phyloP scores from a whole-genome alignment of 495 filamentous ascomycete species.

The Pseudomonodictys pantanalensis region DNA sequence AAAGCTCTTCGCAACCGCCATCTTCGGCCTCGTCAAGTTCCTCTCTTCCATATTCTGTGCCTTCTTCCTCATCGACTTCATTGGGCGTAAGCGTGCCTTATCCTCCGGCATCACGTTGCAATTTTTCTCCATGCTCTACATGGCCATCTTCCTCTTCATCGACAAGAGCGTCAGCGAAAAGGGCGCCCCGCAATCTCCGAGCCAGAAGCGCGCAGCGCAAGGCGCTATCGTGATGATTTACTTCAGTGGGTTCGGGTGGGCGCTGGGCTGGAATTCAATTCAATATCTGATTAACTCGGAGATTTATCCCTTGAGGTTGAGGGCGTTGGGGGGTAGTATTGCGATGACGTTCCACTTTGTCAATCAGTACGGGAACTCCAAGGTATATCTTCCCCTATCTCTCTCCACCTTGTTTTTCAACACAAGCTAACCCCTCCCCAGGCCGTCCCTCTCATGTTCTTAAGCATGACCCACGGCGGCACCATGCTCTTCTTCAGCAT shows the following conservation, averaged over 20 bases:
- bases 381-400: slow-evolving; percentile 3
- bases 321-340: slow-evolving; percentile 35
- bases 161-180: slow-evolving; percentile 26
- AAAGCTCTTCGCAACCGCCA: slow-evolving; percentile 62
- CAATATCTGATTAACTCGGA: slow-evolving; percentile 75
- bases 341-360: slow-evolving; percentile 60
- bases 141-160: slow-evolving; percentile 58
- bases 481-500: slow-evolving; percentile 65
- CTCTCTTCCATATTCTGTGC: slow-evolving; percentile 61
- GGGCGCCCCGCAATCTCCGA: slow-evolving; percentile 3
- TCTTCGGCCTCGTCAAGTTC: slow-evolving; percentile 71
- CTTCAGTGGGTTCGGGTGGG: slow-evolving; percentile 53
- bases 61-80: slow-evolving; percentile 70
- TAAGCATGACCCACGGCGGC: slow-evolving; percentile 46
- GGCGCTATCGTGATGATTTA: slow-evolving; percentile 42
- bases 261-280: slow-evolving; percentile 71
- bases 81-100: slow-evolving; percentile 68
- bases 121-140: slow-evolving; percentile 64
- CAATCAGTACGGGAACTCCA: slow-evolving; percentile 70
- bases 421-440: neutral
- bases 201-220: slow-evolving; percentile 32
- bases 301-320: slow-evolving; percentile 59
- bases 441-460: slow-evolving; percentile 52
- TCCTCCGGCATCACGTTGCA: slow-evolving; percentile 62
- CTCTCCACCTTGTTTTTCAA: neutral